Base-by-base conservation (phyloP, 1,284 basidiomycete genomes). In the Rhodofomes roseus region DNA sequence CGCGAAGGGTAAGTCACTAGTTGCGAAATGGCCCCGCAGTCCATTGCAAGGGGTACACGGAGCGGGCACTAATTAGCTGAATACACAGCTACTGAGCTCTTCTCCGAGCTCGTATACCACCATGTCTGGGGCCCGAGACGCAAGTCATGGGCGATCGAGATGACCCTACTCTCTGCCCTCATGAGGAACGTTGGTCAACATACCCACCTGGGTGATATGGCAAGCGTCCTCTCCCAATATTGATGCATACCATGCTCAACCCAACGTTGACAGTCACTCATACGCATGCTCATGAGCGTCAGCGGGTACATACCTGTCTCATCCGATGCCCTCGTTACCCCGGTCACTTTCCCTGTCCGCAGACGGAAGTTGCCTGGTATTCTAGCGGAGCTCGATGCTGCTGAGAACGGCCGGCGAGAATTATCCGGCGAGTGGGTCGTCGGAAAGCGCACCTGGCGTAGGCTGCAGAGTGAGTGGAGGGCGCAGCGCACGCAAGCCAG, bases 391-490 rank as follows among this genome's bases (percentile, higher is more conserved):
- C 84, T 84, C 59, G 92, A 98, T 70, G 81, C 81, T n/a, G 68
- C 78, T 9, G 93, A 93, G 74, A 81, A 79, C 55, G 93, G 87
- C 55, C 79, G 73, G 18, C 83, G 96, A 6, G 91, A 96, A 70
- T 81, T 99, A 48, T 89, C 87, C 1, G 96, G 94, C 4, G 97
- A 99, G 78, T 99, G 96, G 96, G 90, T 98, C 20, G 91, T 98
- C 16, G 93, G 94, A 52, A 92, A 92, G 72, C 86, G 86, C 65
- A 86, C 96, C 0, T 98, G 96, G 95, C 88, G 88, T 64, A 79
- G 87, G 22, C 79, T 98, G 63, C 95, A 98, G 71, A 76, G 83
- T 4, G 95, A 98, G 69, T 94, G 93, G 83, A 85, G 84, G 67
- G 78, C 74, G 7, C 66, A 56, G 50, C 58, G 54, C 20, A 48